These are phyloP conservation scores for Talaromyces wortmannii DNA, from an alignment of 495 filamentous ascomycete genomes.

Conservation along the genomic window DNA sequence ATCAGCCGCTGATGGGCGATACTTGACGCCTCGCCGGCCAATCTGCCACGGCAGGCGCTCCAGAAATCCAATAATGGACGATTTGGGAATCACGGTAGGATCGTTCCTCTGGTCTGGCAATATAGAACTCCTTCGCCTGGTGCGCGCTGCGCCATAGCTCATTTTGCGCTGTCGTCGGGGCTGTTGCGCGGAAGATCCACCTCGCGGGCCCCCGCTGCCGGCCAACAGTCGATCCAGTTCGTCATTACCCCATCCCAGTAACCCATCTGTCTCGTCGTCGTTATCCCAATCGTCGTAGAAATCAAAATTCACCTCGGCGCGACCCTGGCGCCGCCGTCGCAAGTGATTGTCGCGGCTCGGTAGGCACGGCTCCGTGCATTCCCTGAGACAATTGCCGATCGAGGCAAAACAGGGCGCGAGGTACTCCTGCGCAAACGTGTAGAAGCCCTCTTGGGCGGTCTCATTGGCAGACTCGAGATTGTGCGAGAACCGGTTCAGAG, in stretches of 20 bases:
- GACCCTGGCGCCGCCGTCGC: slow-evolving; percentile 58
- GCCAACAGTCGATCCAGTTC: slow-evolving; percentile 85
- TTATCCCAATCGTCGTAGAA: slow-evolving; percentile 99
- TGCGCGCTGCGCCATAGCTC: slow-evolving; percentile 75
- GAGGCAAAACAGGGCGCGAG: slow-evolving; percentile 72
- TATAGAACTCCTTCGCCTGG: slow-evolving; percentile 58
- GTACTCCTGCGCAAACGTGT: slow-evolving; percentile 80
- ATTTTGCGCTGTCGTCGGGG: slow-evolving; percentile 71
- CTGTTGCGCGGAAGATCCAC: slow-evolving; percentile 42
- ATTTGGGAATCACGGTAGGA: slow-evolving; percentile 85
- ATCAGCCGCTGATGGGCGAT: slow-evolving; percentile 87
- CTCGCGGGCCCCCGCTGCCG: slow-evolving; percentile 53
- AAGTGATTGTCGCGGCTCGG: slow-evolving; percentile 67
- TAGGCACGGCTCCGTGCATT: slow-evolving; percentile 67
- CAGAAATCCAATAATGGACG: slow-evolving; percentile 79
- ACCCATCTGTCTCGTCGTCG: slow-evolving; percentile 51
- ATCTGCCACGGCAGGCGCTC: slow-evolving; percentile 79
- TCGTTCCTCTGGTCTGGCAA: slow-evolving; percentile 58
- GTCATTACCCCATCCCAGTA: slow-evolving; percentile 71
- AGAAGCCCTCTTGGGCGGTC: slow-evolving; percentile 80
- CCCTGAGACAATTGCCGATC: slow-evolving; percentile 55
- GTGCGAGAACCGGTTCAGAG: slow-evolving; percentile 86
- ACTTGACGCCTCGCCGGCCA: slow-evolving; percentile 70
- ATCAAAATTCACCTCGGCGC: slow-evolving; percentile 81
- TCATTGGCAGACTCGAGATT: slow-evolving; percentile 91